Conservation (phyloP, 2,329 filamentous ascomycete species). For the Trichoderma sp. region DNA sequence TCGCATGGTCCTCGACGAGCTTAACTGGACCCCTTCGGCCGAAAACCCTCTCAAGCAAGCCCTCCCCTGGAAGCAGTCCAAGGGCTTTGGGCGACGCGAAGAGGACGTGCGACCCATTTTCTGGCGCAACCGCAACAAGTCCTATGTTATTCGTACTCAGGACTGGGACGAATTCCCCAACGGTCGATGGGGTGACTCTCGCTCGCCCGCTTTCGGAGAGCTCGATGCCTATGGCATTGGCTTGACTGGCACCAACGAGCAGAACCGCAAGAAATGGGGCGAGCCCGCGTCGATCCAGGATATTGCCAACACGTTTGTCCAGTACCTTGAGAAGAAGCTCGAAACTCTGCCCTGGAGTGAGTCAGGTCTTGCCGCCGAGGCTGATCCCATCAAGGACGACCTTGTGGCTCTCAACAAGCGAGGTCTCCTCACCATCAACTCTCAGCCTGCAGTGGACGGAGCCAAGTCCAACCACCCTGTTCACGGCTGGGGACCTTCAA, state of each 20-base stretch:
- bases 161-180: constrained; percentile 99
- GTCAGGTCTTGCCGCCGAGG: constrained; percentile 77
- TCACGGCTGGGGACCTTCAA: constrained; percentile 90
- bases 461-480: constrained; percentile 82
- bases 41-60: constrained; percentile 79
- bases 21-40: constrained; percentile 74
- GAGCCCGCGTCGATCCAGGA: constrained; percentile 77
- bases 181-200: constrained; percentile 95
- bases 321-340: constrained; percentile 77
- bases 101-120: constrained; percentile 98
- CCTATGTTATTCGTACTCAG: constrained; percentile 90
- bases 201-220: constrained; percentile 94
- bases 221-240: constrained; percentile 92
- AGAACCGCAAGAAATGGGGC: constrained; percentile 94
- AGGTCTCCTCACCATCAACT: constrained; percentile 93
- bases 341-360: constrained; percentile 93
- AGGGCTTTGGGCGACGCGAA: constrained; percentile 80
- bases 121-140: constrained; percentile 96
- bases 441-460: constrained; percentile 90
- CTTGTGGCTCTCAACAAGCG: constrained; percentile 80
- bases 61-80: constrained; percentile 94
- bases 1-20: constrained; percentile 87
- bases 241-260: constrained; percentile 89
- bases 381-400: constrained; percentile 71
- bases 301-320: constrained; percentile 77